Percentiles rank a stretch among this genome's conserved stretches.
Evolutionary conservation across 257 asterid species (phyloP).

Genomic region (Linaria vulgaris): DNA sequence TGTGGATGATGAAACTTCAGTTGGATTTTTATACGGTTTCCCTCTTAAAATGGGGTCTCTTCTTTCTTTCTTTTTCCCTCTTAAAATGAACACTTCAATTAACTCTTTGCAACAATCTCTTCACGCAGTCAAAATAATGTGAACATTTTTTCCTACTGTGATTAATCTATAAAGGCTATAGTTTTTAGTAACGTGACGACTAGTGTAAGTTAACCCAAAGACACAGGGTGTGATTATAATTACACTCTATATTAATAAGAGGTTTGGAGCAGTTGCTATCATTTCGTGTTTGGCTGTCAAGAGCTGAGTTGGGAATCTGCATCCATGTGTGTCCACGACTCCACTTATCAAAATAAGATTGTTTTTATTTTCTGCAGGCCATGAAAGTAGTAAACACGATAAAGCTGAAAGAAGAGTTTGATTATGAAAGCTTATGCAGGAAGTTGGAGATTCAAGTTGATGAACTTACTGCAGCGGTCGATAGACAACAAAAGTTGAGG

Average conservation of each 20-base stretch:
- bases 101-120: too few species aligned
- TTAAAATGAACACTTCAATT: too few species aligned
- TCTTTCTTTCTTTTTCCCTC: too few species aligned
- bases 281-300: conserved; percentile 6
- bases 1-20: too few species aligned
- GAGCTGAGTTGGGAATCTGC: not conserved
- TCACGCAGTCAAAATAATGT: too few species aligned
- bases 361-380: conserved; percentile 58
- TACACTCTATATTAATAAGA: not conserved
- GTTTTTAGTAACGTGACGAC: too few species aligned
- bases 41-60: too few species aligned
- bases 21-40: too few species aligned
- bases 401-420: conserved; percentile 90
- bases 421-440: conserved; percentile 84
- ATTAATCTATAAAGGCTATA: too few species aligned
- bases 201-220: too few species aligned
- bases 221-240: too few species aligned
- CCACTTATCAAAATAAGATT: conserved; percentile 18
- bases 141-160: too few species aligned
- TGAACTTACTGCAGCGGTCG: conserved; percentile 70
- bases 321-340: not conserved
- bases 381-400: conserved; percentile 80
- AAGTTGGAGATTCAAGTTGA: conserved; percentile 79
- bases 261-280: not conserved
- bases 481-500: conserved; percentile 66